phyloP scores from a whole-genome alignment of 2,329 filamentous ascomycete genomes.

The Penicillium sp. region DNA sequence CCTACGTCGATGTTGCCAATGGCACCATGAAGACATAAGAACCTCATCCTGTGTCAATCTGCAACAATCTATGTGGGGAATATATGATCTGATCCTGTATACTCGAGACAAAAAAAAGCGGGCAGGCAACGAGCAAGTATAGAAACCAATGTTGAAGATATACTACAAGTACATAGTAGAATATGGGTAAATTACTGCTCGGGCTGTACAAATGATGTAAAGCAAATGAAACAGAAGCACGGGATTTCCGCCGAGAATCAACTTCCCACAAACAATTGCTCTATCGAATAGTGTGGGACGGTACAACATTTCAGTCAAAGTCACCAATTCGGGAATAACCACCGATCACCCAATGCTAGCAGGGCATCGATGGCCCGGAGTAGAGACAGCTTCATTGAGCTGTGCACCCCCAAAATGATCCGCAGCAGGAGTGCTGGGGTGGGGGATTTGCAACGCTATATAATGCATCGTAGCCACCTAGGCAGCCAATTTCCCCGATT shows the following conservation, averaged over 20 bases:
- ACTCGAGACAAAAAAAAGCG: neutral
- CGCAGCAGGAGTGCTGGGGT: neutral
- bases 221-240: neutral
- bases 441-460: constrained; percentile 3
- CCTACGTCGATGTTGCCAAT: constrained; percentile 30
- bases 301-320: constrained; percentile 1
- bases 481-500: neutral
- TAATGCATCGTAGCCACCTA: neutral
- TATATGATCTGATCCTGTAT: constrained; percentile 5
- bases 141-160: neutral
- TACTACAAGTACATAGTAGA: neutral
- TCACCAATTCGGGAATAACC: constrained; percentile 6
- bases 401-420: neutral
- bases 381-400: constrained; percentile 1
- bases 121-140: neutral
- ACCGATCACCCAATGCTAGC: constrained; percentile 8
- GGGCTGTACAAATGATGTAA: constrained; percentile 1
- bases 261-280: neutral
- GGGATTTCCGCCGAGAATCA: constrained; percentile 5
- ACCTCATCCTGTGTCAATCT: constrained; percentile 21
- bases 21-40: constrained; percentile 30
- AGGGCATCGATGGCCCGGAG: neutral
- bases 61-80: neutral
- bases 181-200: constrained; percentile 3
- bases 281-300: constrained; percentile 1